Evolutionary conservation across 345 rosid genomes (phyloP).

Genomic region (Draba incana): DNA sequence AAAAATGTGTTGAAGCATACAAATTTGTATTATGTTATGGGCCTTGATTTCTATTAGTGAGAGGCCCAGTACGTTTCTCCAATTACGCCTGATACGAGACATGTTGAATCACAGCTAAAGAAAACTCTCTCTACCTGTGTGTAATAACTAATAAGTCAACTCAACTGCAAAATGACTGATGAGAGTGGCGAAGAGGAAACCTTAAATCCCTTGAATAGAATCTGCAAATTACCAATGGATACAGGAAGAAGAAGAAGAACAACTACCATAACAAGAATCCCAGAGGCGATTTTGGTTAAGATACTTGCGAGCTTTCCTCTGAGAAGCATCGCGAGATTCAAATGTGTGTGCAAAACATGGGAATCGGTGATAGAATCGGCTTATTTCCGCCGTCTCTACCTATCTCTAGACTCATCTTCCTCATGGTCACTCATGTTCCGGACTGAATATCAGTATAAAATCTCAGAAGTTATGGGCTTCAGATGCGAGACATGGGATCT

Average conservation of each 20-base stretch:
- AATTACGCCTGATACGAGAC: too few species aligned
- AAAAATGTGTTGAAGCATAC: too few species aligned
- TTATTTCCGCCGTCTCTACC: background rate
- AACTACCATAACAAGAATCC: conserved; percentile 11
- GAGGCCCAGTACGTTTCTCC: too few species aligned
- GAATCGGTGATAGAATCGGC: background rate
- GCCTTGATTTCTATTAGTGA: too few species aligned
- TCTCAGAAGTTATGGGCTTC: conserved; percentile 18
- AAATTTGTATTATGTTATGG: too few species aligned
- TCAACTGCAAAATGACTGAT: too few species aligned
- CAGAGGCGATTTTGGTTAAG: too few species aligned
- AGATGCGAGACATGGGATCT: conserved; percentile 25
- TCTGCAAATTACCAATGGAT: background rate
- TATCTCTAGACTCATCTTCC: conserved; percentile 1
- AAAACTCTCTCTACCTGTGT: too few species aligned
- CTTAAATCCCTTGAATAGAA: too few species aligned
- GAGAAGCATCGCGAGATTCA: conserved; percentile 20
- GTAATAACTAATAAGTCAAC: too few species aligned
- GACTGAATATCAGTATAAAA: background rate
- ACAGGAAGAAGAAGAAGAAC: background rate
- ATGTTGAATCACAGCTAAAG: too few species aligned
- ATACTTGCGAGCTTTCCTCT: conserved; percentile 12
- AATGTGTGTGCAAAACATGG: conserved; percentile 13
- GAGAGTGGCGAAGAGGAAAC: too few species aligned
- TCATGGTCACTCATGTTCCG: conserved; percentile 29